Percentiles rank a stretch among this genome's conserved stretches.
Conservation (phyloP, 129 eudicot species). For the Flaveria sonorensis region DNA sequence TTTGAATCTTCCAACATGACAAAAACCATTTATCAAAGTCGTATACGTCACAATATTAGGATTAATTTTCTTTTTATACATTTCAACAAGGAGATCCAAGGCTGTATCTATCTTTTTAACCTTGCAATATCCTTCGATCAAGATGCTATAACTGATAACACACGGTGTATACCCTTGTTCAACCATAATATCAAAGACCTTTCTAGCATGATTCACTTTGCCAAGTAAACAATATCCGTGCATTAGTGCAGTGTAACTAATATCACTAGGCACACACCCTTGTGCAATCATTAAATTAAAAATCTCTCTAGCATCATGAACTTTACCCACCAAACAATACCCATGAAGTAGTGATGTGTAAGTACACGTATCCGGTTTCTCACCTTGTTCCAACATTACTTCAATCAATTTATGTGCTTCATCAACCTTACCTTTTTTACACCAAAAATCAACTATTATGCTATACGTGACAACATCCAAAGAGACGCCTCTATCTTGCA, state of each 20-base stretch:
- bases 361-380: constrained; percentile 29
- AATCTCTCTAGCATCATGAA: constrained; percentile 17
- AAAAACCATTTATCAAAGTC: constrained; percentile 23
- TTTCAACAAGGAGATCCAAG: constrained; percentile 19
- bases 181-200: constrained; percentile 30
- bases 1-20: constrained; percentile 24
- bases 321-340: constrained; percentile 36
- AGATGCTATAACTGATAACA: constrained; percentile 34
- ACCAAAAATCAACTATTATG: constrained; percentile 27
- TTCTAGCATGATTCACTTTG: constrained; percentile 31
- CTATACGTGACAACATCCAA: constrained; percentile 25
- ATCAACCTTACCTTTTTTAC: constrained; percentile 32
- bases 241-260: constrained; percentile 36
- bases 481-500: constrained; percentile 18
- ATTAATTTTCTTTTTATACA: constrained; percentile 21
- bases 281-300: constrained; percentile 27
- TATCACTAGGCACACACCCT: constrained; percentile 35
- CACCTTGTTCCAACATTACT: constrained; percentile 33
- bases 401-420: constrained; percentile 28
- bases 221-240: constrained; percentile 36
- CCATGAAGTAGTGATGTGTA: constrained; percentile 38
- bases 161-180: constrained; percentile 30
- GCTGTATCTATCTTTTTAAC: constrained; percentile 27
- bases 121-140: constrained; percentile 40
- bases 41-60: constrained; percentile 33